These are phyloP conservation scores for Nemania sp. DNA, from an alignment of 2,329 filamentous ascomycete genomes.

Conservation along the genomic window DNA sequence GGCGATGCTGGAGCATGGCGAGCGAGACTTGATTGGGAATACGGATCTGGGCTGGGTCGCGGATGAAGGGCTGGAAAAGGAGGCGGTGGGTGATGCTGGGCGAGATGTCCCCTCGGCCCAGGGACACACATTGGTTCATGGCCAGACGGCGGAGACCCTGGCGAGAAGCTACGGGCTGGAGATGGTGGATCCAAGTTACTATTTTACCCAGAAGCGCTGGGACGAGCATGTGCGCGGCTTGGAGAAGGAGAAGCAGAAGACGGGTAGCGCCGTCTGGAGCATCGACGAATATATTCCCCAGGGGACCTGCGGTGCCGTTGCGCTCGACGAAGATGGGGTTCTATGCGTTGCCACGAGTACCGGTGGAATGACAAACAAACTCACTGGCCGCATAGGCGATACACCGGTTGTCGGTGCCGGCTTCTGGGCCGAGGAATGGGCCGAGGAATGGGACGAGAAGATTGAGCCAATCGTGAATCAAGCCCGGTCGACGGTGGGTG, in stretches of 20 bases:
- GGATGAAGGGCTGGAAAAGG: slow-evolving; percentile 33
- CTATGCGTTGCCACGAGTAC: slow-evolving; percentile 70
- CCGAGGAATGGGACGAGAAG: slow-evolving; percentile 66
- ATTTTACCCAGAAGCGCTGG: slow-evolving; percentile 79
- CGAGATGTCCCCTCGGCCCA: slow-evolving; percentile 61
- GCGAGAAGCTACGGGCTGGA: slow-evolving; percentile 72
- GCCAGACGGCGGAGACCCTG: slow-evolving; percentile 69
- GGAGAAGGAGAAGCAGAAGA: slow-evolving; percentile 50
- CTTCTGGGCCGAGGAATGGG: slow-evolving; percentile 74
- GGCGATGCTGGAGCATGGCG: slow-evolving; percentile 70
- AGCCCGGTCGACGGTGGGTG: background rate
- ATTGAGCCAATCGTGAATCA: slow-evolving; percentile 40
- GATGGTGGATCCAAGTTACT: slow-evolving; percentile 71
- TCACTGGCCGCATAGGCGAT: slow-evolving; percentile 83
- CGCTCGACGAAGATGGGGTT: slow-evolving; percentile 74
- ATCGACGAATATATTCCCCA: slow-evolving; percentile 73
- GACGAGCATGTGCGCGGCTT: slow-evolving; percentile 71
- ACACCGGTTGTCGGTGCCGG: slow-evolving; percentile 83
- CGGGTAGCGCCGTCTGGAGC: slow-evolving; percentile 57
- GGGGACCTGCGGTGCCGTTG: slow-evolving; percentile 83
- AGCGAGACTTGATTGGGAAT: slow-evolving; percentile 56
- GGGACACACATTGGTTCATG: slow-evolving; percentile 72
- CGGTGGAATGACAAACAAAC: slow-evolving; percentile 86
- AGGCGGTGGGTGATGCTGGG: slow-evolving; percentile 6
- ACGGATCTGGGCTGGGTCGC: slow-evolving; percentile 19